Evolutionary conservation across 1,139 yeast genomes (phyloP).

Genomic region (Wickerhamiella pararugosa): DNA sequence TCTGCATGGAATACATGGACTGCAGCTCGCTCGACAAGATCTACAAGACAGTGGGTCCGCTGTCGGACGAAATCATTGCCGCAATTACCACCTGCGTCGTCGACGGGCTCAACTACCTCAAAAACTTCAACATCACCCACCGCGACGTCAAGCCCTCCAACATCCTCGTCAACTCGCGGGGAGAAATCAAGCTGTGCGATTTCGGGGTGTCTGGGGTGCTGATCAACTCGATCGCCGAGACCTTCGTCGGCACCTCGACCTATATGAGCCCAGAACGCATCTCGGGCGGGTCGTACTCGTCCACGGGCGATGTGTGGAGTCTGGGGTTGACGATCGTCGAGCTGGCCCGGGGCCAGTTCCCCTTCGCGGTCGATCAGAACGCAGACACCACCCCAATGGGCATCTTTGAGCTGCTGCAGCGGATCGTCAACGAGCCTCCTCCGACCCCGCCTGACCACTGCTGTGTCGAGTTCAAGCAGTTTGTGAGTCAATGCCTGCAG

Average conservation of each 20-base stretch:
- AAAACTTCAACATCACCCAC: slow-evolving; percentile 74
- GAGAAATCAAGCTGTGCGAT: slow-evolving; percentile 75
- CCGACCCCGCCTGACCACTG: slow-evolving; percentile 46
- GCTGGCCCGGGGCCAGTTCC: slow-evolving; percentile 66
- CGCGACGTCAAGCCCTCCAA: slow-evolving; percentile 89
- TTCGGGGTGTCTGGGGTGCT: slow-evolving; percentile 89
- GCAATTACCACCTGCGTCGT: slow-evolving; percentile 66
- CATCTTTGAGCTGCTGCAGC: slow-evolving; percentile 72
- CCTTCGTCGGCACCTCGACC: slow-evolving; percentile 94
- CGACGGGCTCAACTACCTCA: slow-evolving; percentile 65
- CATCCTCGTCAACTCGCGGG: slow-evolving; percentile 62
- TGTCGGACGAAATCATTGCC: slow-evolving; percentile 53
- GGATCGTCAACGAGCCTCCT: slow-evolving; percentile 87
- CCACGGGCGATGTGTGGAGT: slow-evolving; percentile 95
- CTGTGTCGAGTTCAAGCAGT: slow-evolving; percentile 37
- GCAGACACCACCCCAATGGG: slow-evolving; percentile 28
- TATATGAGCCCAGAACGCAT: slow-evolving; percentile 98
- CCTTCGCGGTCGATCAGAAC: slow-evolving; percentile 30
- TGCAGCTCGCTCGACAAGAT: slow-evolving; percentile 85
- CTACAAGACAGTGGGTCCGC: slow-evolving; percentile 35
- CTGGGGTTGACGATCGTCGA: slow-evolving; percentile 82
- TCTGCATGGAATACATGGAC: slow-evolving; percentile 93
- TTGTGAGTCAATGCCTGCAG: slow-evolving; percentile 57
- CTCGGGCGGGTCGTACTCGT: slow-evolving; percentile 83
- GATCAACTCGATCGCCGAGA: slow-evolving; percentile 85